Conservation (phyloP, 106 monocot genomes). For the Posidonia australis region DNA sequence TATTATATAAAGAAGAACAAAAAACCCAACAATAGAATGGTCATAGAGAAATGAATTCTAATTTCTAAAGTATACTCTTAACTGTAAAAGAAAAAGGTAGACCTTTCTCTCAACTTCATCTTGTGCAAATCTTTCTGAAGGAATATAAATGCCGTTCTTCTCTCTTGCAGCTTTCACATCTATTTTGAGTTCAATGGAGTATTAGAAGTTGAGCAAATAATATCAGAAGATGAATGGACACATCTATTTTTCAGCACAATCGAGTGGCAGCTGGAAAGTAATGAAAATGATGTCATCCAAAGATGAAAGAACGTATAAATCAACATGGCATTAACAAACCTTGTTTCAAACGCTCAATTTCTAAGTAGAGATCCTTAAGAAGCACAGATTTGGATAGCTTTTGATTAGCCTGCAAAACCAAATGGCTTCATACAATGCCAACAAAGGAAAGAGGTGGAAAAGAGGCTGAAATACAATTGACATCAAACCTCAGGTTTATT, state of each 20-base stretch:
- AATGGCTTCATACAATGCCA: neutral
- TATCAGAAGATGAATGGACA: too few species aligned
- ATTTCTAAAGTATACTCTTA: neutral
- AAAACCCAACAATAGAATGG: neutral
- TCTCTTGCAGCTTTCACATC: constrained; percentile 82
- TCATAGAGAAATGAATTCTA: neutral
- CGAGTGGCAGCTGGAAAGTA: neutral
- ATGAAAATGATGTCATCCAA: constrained; percentile 2
- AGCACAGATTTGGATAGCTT: constrained; percentile 52
- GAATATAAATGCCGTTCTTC: constrained; percentile 76
- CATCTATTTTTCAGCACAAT: neutral
- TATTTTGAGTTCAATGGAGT: constrained; percentile 14
- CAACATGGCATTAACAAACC: constrained; percentile 17
- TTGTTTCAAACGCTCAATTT: constrained; percentile 74
- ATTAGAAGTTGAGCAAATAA: neutral
- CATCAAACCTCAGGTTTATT: constrained; percentile 74
- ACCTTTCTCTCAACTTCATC: constrained; percentile 82
- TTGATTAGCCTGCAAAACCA: constrained; percentile 45
- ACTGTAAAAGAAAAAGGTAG: neutral
- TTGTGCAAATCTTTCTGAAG: constrained; percentile 48
- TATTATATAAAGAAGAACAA: constrained; percentile 7
- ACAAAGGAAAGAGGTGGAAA: neutral
- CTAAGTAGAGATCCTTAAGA: constrained; percentile 57
- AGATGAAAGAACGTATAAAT: neutral
- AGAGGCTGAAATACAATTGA: constrained; percentile 1